phyloP scores from a whole-genome alignment of 768 basidiomycete genomes.

The Termitomyces sp. region DNA sequence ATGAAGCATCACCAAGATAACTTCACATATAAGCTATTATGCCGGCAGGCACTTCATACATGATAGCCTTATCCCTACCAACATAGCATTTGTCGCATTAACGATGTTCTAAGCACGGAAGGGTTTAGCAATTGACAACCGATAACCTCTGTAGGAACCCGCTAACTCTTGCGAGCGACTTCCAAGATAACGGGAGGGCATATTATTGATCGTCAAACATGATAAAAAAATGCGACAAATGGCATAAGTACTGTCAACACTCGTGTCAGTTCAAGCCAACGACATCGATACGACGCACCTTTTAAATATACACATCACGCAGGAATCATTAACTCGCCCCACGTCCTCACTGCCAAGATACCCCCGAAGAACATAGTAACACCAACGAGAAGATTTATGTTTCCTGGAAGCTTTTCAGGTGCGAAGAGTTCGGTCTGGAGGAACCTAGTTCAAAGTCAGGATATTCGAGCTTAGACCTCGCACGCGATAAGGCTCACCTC shows the following conservation, averaged over 20 bases:
- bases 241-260: background rate
- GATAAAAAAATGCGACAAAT: background rate
- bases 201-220: background rate
- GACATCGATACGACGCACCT: background rate
- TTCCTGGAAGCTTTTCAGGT: slow-evolving; percentile 73
- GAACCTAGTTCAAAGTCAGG: slow-evolving; percentile 28
- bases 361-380: slow-evolving; percentile 67
- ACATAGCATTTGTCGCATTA: background rate
- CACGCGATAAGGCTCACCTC: slow-evolving; percentile 22
- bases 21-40: background rate
- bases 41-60: background rate
- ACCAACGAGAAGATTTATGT: slow-evolving; percentile 66
- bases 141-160: background rate
- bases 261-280: background rate
- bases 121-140: background rate
- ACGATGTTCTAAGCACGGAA: background rate
- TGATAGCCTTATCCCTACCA: background rate
- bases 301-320: slow-evolving; percentile 32
- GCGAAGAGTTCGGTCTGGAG: slow-evolving; percentile 64
- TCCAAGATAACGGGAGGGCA: background rate
- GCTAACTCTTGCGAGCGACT: background rate
- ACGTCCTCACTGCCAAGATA: slow-evolving; percentile 67
- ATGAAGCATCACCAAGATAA: background rate
- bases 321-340: slow-evolving; percentile 77
- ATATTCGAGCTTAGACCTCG: background rate